phyloP scores from a whole-genome alignment of 805 yeast species.

The Starmera caribaea region DNA sequence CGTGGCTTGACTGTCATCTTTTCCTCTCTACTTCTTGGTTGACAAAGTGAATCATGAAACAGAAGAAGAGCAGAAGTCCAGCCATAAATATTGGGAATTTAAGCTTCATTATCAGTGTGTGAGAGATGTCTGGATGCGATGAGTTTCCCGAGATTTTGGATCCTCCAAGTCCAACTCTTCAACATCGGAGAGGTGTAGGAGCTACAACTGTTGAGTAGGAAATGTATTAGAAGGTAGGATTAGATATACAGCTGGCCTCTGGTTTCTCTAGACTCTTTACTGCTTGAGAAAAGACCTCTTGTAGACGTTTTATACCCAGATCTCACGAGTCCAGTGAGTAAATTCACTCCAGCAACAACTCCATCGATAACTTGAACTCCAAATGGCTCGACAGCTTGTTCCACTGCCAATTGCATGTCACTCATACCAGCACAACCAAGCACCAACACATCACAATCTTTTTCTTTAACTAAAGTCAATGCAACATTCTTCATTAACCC shows the following conservation, averaged over 20 bases:
- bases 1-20: conserved; percentile 20
- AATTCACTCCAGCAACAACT: conserved; percentile 18
- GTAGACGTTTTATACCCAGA: conserved; percentile 19
- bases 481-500: conserved; percentile 19
- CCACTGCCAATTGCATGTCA: conserved; percentile 19
- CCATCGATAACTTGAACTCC: conserved; percentile 19
- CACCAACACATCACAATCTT: conserved; percentile 21
- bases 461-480: conserved; percentile 15
- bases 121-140: too few species aligned
- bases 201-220: too few species aligned
- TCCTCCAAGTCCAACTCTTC: too few species aligned
- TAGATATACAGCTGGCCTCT: conserved; percentile 15
- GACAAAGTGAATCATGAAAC: neutral
- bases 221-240: neutral
- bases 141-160: too few species aligned
- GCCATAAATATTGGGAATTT: too few species aligned
- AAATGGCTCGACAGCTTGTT: conserved; percentile 8
- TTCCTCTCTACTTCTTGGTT: neutral
- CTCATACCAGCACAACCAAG: conserved; percentile 26
- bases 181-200: too few species aligned
- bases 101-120: too few species aligned
- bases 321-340: conserved; percentile 14
- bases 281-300: conserved; percentile 19
- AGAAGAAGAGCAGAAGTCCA: too few species aligned
- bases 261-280: conserved; percentile 8